Evolutionary conservation across 148 eudicot species (phyloP).

Genomic region (Rhododendron ferrugineum): DNA sequence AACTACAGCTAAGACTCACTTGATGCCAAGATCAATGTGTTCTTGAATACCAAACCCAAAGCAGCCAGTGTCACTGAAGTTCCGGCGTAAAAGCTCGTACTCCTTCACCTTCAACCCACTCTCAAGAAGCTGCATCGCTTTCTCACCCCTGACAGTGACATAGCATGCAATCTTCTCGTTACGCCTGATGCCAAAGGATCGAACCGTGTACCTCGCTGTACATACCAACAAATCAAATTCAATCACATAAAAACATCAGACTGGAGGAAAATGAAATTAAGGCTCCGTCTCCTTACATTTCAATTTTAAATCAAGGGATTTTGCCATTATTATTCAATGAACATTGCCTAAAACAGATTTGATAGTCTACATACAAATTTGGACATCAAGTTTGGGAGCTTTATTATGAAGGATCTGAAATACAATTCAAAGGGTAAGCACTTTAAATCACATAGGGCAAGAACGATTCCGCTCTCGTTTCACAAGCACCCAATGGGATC

Average conservation of each 20-base stretch:
- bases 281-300: background rate
- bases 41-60: slow-evolving; percentile 80
- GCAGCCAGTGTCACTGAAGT: slow-evolving; percentile 83
- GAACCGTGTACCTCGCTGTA: slow-evolving; percentile 75
- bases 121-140: slow-evolving; percentile 74
- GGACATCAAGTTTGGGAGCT: background rate
- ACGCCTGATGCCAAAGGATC: slow-evolving; percentile 80
- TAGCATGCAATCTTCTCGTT: slow-evolving; percentile 81
- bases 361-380: background rate
- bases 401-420: background rate
- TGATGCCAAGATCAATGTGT: slow-evolving; percentile 83
- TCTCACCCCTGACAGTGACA: slow-evolving; percentile 74
- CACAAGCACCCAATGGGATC: background rate
- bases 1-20: slow-evolving; percentile 28
- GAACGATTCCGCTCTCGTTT: background rate
- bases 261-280: background rate
- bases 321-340: background rate
- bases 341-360: background rate
- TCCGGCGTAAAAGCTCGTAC: slow-evolving; percentile 58
- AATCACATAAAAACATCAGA: background rate
- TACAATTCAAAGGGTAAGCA: background rate
- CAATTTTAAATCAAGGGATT: background rate
- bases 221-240: background rate
- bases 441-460: background rate
- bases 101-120: slow-evolving; percentile 85